Conservation (phyloP, 2,329 filamentous ascomycete species). For the Cadophora malorum region DNA sequence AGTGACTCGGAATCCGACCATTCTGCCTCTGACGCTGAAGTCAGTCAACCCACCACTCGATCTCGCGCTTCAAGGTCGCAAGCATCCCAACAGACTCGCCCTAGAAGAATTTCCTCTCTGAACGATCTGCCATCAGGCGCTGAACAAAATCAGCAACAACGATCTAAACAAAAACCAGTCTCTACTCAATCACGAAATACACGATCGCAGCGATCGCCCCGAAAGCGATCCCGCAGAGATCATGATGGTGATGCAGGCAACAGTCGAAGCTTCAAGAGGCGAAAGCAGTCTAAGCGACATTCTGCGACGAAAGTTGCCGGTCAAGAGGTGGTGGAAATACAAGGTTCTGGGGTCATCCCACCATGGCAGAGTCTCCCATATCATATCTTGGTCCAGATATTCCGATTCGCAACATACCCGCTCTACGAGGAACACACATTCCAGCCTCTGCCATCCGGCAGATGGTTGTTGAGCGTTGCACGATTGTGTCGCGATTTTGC, state of each 20-base stretch:
- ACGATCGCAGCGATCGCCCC: conserved; percentile 7
- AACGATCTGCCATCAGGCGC: background rate
- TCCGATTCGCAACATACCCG: conserved; percentile 69
- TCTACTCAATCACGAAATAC: conserved; percentile 16
- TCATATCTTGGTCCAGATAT: conserved; percentile 72
- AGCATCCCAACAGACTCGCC: conserved; percentile 16
- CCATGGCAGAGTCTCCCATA: conserved; percentile 70
- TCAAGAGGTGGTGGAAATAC: conserved; percentile 9
- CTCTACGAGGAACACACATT: conserved; percentile 57
- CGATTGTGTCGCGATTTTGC: conserved; percentile 68
- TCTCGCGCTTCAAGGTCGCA: conserved; percentile 21
- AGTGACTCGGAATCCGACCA: conserved; percentile 17
- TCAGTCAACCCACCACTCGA: conserved; percentile 18
- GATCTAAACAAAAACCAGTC: background rate
- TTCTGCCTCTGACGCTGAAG: conserved; percentile 22
- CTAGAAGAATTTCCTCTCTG: conserved; percentile 1
- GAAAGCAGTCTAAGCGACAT: conserved; percentile 25
- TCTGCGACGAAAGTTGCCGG: conserved; percentile 21
- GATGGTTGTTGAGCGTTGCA: conserved; percentile 71
- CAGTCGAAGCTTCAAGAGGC: conserved; percentile 32
- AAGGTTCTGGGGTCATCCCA: conserved; percentile 51
- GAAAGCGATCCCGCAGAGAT: conserved; percentile 22
- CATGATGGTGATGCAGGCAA: conserved; percentile 15
- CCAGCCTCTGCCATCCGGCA: conserved; percentile 51
- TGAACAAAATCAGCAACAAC: background rate